Conservation (phyloP, 768 basidiomycete genomes). For the Russula ochroleuca region DNA sequence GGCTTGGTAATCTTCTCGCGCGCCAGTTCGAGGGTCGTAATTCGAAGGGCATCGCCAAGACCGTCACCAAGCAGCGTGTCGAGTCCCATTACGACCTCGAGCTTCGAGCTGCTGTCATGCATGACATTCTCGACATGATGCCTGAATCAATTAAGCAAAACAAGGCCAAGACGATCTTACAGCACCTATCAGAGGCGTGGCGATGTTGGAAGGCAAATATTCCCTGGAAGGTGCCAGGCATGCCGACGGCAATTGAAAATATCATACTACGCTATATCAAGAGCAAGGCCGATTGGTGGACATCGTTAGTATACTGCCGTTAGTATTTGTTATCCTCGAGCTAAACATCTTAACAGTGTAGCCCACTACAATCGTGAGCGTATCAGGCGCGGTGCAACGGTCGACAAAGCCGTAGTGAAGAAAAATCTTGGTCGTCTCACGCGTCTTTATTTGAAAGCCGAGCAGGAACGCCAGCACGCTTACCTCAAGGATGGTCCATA, state of each 20-base stretch:
- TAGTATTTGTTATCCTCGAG: background rate
- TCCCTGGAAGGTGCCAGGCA: conserved; percentile 99
- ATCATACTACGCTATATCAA: conserved; percentile 99
- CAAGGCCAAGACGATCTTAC: conserved; percentile 98
- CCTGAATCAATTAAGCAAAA: conserved; percentile 99
- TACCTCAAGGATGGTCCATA: conserved; percentile 99
- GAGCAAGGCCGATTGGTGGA: conserved; percentile 99
- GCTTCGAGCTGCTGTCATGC: conserved; percentile 97
- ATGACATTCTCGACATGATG: conserved; percentile 99
- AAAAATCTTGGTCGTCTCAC: conserved; percentile 98
- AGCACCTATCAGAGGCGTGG: conserved; percentile 98
- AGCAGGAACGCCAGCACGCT: conserved; percentile 97
- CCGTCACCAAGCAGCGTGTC: conserved; percentile 98
- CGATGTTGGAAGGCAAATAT: conserved; percentile 97
- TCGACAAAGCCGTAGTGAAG: conserved; percentile 98
- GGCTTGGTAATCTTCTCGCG: conserved; percentile 95
- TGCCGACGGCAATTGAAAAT: conserved; percentile 99
- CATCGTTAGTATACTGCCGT: conserved; percentile 53
- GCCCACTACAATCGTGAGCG: conserved; percentile 98
- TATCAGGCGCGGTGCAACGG: conserved; percentile 93
- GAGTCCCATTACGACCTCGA: conserved; percentile 99
- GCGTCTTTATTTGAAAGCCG: conserved; percentile 95
- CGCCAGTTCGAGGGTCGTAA: conserved; percentile 98
- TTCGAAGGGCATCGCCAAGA: conserved; percentile 94
- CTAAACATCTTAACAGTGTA: conserved; percentile 45